phyloP scores from a whole-genome alignment of 768 basidiomycete species.

The Hypholoma sublateritium region DNA sequence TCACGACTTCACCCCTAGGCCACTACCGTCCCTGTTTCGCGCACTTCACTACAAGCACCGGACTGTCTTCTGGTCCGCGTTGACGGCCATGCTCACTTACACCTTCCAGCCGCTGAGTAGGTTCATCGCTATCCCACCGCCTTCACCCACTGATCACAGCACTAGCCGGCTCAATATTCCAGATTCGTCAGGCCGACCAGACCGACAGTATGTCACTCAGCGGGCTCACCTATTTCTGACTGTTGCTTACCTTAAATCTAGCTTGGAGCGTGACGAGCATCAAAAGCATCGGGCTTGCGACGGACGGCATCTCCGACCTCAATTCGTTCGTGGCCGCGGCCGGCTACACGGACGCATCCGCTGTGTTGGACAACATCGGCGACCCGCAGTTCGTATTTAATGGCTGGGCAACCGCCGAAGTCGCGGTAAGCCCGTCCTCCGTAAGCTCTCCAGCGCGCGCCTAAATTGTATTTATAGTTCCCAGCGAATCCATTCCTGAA shows the following conservation, averaged over 20 bases:
- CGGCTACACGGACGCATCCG: conserved; percentile 49
- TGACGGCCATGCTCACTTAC: conserved; percentile 44
- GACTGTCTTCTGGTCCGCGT: conserved; percentile 50
- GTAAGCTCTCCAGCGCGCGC: background rate
- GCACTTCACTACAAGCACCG: conserved; percentile 53
- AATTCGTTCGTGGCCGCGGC: conserved; percentile 60
- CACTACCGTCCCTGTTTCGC: conserved; percentile 38
- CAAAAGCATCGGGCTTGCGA: conserved; percentile 44
- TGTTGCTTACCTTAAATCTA: conserved; percentile 13
- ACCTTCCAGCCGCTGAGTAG: conserved; percentile 60
- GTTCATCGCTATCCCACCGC: conserved; percentile 13
- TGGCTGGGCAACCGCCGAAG: conserved; percentile 55
- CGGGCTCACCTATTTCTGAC: background rate
- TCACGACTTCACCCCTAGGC: conserved; percentile 32
- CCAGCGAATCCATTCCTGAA: conserved; percentile 45
- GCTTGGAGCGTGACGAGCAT: conserved; percentile 40
- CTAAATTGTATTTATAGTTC: conserved; percentile 31
- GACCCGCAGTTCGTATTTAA: conserved; percentile 59
- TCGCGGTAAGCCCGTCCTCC: conserved; percentile 35
- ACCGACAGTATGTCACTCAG: conserved; percentile 18
- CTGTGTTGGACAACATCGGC: conserved; percentile 38
- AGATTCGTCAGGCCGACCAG: conserved; percentile 29
- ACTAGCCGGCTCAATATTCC: conserved; percentile 43
- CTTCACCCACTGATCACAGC: background rate
- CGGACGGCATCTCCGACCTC: conserved; percentile 38